Evolutionary conservation across 805 yeast species (phyloP).

Genomic region (Nakazawaea peltata): DNA sequence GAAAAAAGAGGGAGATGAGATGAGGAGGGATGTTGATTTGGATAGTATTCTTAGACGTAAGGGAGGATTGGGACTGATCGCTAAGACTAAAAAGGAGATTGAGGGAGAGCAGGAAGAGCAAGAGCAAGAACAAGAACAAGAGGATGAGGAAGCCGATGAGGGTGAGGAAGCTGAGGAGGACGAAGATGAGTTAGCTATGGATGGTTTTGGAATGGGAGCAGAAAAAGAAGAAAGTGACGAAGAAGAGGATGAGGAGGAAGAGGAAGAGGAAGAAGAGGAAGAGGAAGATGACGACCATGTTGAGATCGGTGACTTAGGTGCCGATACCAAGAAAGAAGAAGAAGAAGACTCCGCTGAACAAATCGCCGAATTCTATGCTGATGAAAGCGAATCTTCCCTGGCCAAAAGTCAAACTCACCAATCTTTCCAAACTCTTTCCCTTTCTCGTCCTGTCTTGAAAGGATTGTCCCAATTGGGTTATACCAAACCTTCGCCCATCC

Average conservation of each 20-base stretch:
- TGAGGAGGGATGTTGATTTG: slow-evolving; percentile 83
- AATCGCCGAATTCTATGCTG: slow-evolving; percentile 71
- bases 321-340: slow-evolving; percentile 11
- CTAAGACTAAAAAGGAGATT: slow-evolving; percentile 32
- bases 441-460: slow-evolving; percentile 86
- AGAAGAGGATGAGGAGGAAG: slow-evolving; percentile 19
- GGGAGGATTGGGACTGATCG: slow-evolving; percentile 62
- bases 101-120: slow-evolving; percentile 29
- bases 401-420: slow-evolving; percentile 46
- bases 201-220: slow-evolving; percentile 32
- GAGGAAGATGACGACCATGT: slow-evolving; percentile 26
- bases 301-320: slow-evolving; percentile 22
- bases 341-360: slow-evolving; percentile 71
- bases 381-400: slow-evolving; percentile 42
- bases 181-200: slow-evolving; percentile 23
- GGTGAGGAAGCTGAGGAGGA: slow-evolving; percentile 22
- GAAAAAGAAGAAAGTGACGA: slow-evolving; percentile 21
- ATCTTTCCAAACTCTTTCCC: slow-evolving; percentile 66
- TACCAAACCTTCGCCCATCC: slow-evolving; percentile 88
- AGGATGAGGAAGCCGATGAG: slow-evolving; percentile 27
- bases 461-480: slow-evolving; percentile 80
- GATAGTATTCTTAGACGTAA: slow-evolving; percentile 82
- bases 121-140: slow-evolving; percentile 21
- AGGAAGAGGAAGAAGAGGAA: slow-evolving; percentile 24
- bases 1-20: slow-evolving; percentile 29